Base-by-base conservation (phyloP, 768 basidiomycete species). In the Termitomyces sp. region DNA sequence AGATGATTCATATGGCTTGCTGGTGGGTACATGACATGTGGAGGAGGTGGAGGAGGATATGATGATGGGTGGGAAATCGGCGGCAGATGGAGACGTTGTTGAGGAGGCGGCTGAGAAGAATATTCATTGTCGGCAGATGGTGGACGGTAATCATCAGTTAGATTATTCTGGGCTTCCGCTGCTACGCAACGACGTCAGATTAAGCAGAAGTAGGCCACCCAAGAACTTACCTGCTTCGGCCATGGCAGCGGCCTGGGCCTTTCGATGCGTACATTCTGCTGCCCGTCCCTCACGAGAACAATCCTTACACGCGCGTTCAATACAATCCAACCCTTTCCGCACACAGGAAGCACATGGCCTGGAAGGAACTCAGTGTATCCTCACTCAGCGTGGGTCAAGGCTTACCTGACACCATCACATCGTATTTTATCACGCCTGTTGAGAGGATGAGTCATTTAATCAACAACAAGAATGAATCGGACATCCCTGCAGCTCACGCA, bases 341-440 rank as follows among this genome's bases (percentile, higher is more conserved):
- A 68, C 66, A 66, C 83, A 84, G 20, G 78, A 73, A 22, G 71
- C 59, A 64, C 83, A 84, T 51, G 83, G 82, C 63, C 83, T 83
- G 59, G 46, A 55, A 57, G 18, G 46, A 33, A 6, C 16, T 37
- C 15, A 48, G n/a, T 22, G 20, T 34, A 33, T 37, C 16, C 13
- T 33, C 24, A n/a, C 27, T 30, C 33, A 37, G 13, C 18, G 39
- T 44, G 8, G 37, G 50, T 15, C 20, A 27, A 22, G 18, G 62
- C 66, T 63, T 68, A 84, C 84, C 82, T 78, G 58, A 75, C 70
- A 16, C 85, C 85, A 64, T 84, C 81, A 67, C 86, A 87, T 4
- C 83, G 78, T 59, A 83, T 78, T 68, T 87, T 87, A 68, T 85
- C 81, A 36, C 80, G 82, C 70, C 85, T 86, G 60, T 51, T 56